These are phyloP conservation scores for Eurotiales sp. DNA, from an alignment of 2,329 filamentous ascomycete species.

Conservation along the genomic window DNA sequence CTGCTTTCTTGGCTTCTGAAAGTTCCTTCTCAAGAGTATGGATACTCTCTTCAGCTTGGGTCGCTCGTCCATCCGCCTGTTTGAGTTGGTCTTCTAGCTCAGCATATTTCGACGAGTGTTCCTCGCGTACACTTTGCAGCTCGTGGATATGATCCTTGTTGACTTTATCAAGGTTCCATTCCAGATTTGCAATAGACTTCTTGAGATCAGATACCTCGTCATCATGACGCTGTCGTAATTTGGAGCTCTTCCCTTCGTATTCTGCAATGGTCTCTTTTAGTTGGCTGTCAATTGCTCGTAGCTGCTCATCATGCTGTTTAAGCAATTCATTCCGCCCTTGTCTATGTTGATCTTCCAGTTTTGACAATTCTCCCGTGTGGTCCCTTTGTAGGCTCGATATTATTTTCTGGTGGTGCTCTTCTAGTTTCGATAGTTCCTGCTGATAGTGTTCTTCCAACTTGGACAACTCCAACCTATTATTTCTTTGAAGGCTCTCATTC, in stretches of 20 bases:
- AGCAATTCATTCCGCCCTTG: constrained; percentile 39
- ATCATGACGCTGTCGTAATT: constrained; percentile 46
- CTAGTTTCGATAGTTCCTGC: constrained; percentile 23
- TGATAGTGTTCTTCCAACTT: constrained; percentile 50
- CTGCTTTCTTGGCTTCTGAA: constrained; percentile 18
- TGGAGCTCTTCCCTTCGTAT: constrained; percentile 36
- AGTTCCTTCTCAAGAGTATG: constrained; percentile 18
- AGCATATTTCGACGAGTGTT: constrained; percentile 43
- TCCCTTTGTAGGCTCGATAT: neutral
- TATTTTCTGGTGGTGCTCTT: constrained; percentile 6
- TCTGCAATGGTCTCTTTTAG: constrained; percentile 43
- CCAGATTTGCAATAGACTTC: constrained; percentile 58
- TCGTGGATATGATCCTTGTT: constrained; percentile 61
- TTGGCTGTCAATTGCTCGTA: constrained; percentile 47
- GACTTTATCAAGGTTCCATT: constrained; percentile 49
- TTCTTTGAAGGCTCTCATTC: constrained; percentile 62
- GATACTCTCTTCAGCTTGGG: constrained; percentile 31
- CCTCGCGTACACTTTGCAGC: constrained; percentile 54
- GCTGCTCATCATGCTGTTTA: constrained; percentile 43
- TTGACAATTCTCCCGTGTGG: constrained; percentile 64
- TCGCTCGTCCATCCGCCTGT: constrained; percentile 34
- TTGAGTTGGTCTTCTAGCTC: constrained; percentile 51
- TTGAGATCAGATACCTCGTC: constrained; percentile 62
- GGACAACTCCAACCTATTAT: constrained; percentile 64
- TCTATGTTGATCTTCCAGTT: constrained; percentile 48